Evolutionary conservation across 2,329 filamentous ascomycete species (phyloP).

Genomic region (Ophiobolus disseminans): DNA sequence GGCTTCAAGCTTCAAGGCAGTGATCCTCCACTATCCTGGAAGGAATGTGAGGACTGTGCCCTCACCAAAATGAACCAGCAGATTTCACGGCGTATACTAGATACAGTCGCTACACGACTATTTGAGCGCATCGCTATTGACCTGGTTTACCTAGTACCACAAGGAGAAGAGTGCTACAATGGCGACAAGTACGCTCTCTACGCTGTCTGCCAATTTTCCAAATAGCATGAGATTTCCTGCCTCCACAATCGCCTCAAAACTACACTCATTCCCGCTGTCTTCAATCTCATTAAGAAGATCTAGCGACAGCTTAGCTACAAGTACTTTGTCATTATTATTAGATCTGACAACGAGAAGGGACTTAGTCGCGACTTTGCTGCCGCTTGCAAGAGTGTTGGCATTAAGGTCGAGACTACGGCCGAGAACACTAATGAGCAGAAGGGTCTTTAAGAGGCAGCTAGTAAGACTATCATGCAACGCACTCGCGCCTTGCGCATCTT

Average conservation of each 20-base stretch:
- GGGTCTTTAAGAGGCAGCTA: not conserved
- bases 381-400: too few relatives aligned
- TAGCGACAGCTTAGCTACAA: too few relatives aligned
- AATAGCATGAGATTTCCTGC: slow-evolving; percentile 6
- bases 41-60: not conserved
- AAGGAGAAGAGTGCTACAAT: slow-evolving; percentile 9
- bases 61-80: slow-evolving; percentile 4
- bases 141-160: slow-evolving; percentile 3
- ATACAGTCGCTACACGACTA: not conserved
- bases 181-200: not conserved
- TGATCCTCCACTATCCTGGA: not conserved
- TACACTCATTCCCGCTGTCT: slow-evolving; percentile 6
- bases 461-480: not conserved
- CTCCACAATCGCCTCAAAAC: not conserved
- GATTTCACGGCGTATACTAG: slow-evolving; percentile 1
- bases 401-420: too few relatives aligned
- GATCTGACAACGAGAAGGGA: too few relatives aligned
- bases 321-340: too few relatives aligned
- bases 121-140: slow-evolving; percentile 1
- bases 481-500: slow-evolving; percentile 1
- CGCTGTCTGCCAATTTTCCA: slow-evolving; percentile 1
- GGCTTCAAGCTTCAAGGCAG: slow-evolving; percentile 2
- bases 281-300: slow-evolving; percentile 1
- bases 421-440: too few relatives aligned
- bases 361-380: too few relatives aligned